Conservation (phyloP, 2,329 filamentous ascomycete genomes). For the Exophiala alcalophila region DNA sequence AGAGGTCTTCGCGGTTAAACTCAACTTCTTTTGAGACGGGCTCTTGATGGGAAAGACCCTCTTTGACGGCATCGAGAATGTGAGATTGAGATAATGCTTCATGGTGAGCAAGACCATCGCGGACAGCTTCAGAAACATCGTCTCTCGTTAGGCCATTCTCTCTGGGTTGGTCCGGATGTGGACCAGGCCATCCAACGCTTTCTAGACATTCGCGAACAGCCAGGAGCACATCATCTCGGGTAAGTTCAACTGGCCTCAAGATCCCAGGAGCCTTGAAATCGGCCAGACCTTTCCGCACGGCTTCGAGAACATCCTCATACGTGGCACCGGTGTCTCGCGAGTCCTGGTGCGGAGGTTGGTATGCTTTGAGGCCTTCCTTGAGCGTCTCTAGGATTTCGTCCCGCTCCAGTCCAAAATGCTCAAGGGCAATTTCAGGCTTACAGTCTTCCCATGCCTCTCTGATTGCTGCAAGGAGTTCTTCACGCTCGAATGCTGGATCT, state of each 20-base stretch:
- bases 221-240: constrained; percentile 77
- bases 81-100: constrained; percentile 37
- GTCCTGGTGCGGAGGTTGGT: constrained; percentile 48
- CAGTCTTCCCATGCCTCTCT: constrained; percentile 91
- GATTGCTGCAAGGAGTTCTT: constrained; percentile 83
- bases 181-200: constrained; percentile 70
- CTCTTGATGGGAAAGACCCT: constrained; percentile 53
- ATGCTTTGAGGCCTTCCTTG: constrained; percentile 78
- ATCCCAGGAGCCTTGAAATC: constrained; percentile 73
- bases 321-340: constrained; percentile 58
- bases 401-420: constrained; percentile 84
- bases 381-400: constrained; percentile 87
- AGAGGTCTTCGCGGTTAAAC: constrained; percentile 52
- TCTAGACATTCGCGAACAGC: constrained; percentile 84
- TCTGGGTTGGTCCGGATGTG: constrained; percentile 30
- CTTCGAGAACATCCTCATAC: constrained; percentile 79
- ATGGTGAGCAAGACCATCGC: constrained; percentile 52
- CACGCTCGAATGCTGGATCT: constrained; percentile 61
- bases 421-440: constrained; percentile 86
- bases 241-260: constrained; percentile 61
- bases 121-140: constrained; percentile 58
- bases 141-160: constrained; percentile 52
- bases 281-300: constrained; percentile 80
- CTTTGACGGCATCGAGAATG: constrained; percentile 57
- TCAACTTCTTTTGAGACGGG: constrained; percentile 58